Evolutionary conservation across 257 asterid genomes (phyloP), one percentile per base, ranked within the genome.

Genomic region (Echium plantagineum): DNA sequence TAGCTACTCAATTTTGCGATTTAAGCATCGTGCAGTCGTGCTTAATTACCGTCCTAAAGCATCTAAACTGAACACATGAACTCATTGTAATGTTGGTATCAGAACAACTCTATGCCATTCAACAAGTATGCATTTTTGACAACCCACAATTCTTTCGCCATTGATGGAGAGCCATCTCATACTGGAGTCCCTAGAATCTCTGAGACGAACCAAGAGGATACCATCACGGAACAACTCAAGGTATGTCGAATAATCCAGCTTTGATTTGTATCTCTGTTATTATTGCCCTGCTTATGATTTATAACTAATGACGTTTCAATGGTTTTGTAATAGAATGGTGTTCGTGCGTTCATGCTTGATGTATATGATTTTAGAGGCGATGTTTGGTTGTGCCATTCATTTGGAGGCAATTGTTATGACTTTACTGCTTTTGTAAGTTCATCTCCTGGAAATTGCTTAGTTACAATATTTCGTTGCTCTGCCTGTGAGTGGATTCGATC

Each of bases 331-430:
- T 38, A 89, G 97, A 74, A 86, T 58, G 97, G 97, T 5, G 95
- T 89, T 63, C 95, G 94, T 18, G 97, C 79, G 5, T 66, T 89
- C 31, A 89, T 86, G 97, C 88, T 89, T 8, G 97, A 89, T 61
- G 81, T 85, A 0, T 89, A 89, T 49, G 93, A 86, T 73, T 86
- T 76, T 21, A 61, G 81, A 49, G 93, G 78, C 16, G 90, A 69
- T 66, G 66, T 89, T 16, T 89, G 97, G 95, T 5, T 89, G 63
- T 89, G 97, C 73, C 97, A 89, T 76, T 89, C 97, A 5, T 89
- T 75, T n/a, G 80, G 85, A n/a, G 94, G 95, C 71, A 1, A 82
- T 55, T 89, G 97, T 69, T 71, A 82, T 35, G 93, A 89, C 68
- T 77, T 63, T 61, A 89, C 95, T 1, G 83, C 85, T 64, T 89